phyloP scores from a whole-genome alignment of 1,284 basidiomycete genomes.

The Puccinia hordei region DNA sequence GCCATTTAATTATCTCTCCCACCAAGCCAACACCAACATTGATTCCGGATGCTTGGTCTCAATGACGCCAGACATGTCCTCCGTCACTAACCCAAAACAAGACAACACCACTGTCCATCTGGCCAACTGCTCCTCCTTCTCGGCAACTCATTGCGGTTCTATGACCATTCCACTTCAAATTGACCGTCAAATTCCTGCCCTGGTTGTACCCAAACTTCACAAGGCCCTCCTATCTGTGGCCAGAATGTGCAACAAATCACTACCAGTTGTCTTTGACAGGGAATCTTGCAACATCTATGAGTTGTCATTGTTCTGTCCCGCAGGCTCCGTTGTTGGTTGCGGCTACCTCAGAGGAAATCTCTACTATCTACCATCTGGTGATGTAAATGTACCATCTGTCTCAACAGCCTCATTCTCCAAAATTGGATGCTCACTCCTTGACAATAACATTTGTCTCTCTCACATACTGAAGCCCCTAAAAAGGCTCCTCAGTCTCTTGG shows the following conservation, averaged over 20 bases:
- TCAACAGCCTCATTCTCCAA: too few relatives aligned
- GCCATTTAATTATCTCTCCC: too few relatives aligned
- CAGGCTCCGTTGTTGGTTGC: not conserved
- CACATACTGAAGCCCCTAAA: not conserved
- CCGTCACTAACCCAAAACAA: too few relatives aligned
- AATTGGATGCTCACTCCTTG: not conserved
- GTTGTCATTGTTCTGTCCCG: not conserved
- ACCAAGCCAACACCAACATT: too few relatives aligned
- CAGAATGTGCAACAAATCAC: not conserved
- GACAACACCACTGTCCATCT: not conserved
- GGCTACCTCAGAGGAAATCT: not conserved
- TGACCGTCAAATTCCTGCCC: not conserved
- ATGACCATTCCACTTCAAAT: not conserved
- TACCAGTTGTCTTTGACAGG: not conserved
- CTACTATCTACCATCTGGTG: not conserved
- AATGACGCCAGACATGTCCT: too few relatives aligned
- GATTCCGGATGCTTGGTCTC: too few relatives aligned
- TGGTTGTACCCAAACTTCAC: not conserved
- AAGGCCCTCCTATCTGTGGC: slow-evolving; percentile 12
- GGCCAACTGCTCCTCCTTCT: not conserved
- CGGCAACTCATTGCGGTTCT: not conserved
- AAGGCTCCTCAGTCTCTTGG: not conserved
- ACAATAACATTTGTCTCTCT: not conserved
- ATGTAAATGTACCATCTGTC: not conserved
- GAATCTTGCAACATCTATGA: not conserved